Conservation (phyloP, 192 early-diverging fungal species). For the Geosiphon pyriformis region DNA sequence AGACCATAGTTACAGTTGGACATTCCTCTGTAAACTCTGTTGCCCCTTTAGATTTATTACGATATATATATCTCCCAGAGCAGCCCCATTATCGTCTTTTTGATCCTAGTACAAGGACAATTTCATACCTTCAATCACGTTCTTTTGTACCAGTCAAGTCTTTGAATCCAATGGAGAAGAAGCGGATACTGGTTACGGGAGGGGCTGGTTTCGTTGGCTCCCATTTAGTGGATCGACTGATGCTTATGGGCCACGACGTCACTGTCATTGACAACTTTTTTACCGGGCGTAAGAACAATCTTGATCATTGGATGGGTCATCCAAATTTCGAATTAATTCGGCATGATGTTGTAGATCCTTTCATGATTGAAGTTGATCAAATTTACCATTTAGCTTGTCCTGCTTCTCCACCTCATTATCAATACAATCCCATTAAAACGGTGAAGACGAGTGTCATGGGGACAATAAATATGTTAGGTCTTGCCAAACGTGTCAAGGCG, state of each 20-base stretch:
- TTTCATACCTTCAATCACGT: slow-evolving; percentile 38
- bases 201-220: slow-evolving; percentile 87
- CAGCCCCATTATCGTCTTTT: slow-evolving; percentile 23
- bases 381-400: slow-evolving; percentile 87
- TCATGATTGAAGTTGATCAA: slow-evolving; percentile 78
- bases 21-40: slow-evolving; percentile 34
- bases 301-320: slow-evolving; percentile 79
- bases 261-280: slow-evolving; percentile 81
- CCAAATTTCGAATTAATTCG: slow-evolving; percentile 75
- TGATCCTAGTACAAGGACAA: slow-evolving; percentile 29
- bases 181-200: slow-evolving; percentile 76
- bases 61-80: slow-evolving; percentile 36
- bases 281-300: slow-evolving; percentile 68
- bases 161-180: slow-evolving; percentile 47
- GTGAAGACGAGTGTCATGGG: slow-evolving; percentile 82
- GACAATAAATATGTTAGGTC: slow-evolving; percentile 81
- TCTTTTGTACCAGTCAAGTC: slow-evolving; percentile 55
- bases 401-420: slow-evolving; percentile 83
- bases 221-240: slow-evolving; percentile 73
- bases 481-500: slow-evolving; percentile 76
- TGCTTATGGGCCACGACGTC: slow-evolving; percentile 79
- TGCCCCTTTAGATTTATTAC: slow-evolving; percentile 27
- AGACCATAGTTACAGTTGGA: slow-evolving; percentile 29
- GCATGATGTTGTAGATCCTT: slow-evolving; percentile 80
- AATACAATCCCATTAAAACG: slow-evolving; percentile 81